Percentiles rank a stretch among this genome's conserved stretches.
Evolutionary conservation across 2,329 filamentous ascomycete genomes (phyloP).

Genomic region (Byssothecium circinans): DNA sequence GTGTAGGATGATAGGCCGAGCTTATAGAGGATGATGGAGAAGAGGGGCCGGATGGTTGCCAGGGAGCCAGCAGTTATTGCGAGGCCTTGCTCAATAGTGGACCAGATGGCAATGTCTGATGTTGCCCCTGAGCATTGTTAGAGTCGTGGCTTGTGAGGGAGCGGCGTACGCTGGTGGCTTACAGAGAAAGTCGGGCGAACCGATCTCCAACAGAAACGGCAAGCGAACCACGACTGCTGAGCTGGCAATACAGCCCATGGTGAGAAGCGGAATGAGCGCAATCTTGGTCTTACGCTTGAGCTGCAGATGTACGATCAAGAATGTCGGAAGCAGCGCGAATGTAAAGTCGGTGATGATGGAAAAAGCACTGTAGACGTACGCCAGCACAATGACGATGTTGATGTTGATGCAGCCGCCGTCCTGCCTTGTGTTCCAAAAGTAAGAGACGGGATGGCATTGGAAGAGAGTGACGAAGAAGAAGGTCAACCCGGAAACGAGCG

Average conservation of each 20-base stretch:
- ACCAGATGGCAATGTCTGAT: slow-evolving; percentile 43
- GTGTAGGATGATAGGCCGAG: slow-evolving; percentile 29
- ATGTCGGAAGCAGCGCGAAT: slow-evolving; percentile 54
- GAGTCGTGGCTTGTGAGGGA: background rate
- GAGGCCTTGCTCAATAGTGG: slow-evolving; percentile 40
- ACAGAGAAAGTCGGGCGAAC: slow-evolving; percentile 38
- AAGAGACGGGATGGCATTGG: slow-evolving; percentile 54
- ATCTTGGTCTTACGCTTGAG: slow-evolving; percentile 55
- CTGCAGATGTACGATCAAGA: slow-evolving; percentile 54
- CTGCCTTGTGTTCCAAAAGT: slow-evolving; percentile 51
- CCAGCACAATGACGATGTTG: slow-evolving; percentile 45
- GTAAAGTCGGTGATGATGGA: slow-evolving; percentile 53
- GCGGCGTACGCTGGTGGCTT: slow-evolving; percentile 2
- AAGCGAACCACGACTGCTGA: slow-evolving; percentile 37
- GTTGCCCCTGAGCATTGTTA: slow-evolving; percentile 29
- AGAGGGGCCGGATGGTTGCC: slow-evolving; percentile 40
- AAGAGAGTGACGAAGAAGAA: slow-evolving; percentile 54
- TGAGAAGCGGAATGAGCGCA: slow-evolving; percentile 51
- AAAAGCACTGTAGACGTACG: slow-evolving; percentile 52
- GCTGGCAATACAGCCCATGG: slow-evolving; percentile 52
- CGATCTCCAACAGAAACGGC: slow-evolving; percentile 33
- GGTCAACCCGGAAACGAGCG: slow-evolving; percentile 39
- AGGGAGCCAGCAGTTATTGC: slow-evolving; percentile 42
- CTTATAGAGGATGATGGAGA: slow-evolving; percentile 26
- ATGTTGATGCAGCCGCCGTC: slow-evolving; percentile 48